A percentile compares a stretch with the other conserved stretches of the same genome.
Evolutionary conservation across 225 moss, liverwort and hornwort species (phyloP).

Genomic region (Pleurozium schreberi): DNA sequence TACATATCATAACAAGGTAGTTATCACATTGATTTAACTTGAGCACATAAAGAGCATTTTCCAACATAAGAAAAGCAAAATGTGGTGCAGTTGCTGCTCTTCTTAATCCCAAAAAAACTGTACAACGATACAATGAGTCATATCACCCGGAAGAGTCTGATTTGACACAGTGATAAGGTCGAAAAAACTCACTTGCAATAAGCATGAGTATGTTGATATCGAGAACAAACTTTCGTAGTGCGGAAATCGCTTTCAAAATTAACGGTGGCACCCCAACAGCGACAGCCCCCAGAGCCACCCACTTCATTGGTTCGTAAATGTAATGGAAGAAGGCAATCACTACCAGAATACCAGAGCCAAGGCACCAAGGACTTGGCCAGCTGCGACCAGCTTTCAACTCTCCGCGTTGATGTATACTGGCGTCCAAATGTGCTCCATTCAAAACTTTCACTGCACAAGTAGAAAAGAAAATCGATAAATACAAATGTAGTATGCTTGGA

Average conservation of each 20-base stretch:
- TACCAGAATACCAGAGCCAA: slow-evolving; percentile 68
- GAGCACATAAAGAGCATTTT: not conserved
- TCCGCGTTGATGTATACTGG: slow-evolving; percentile 75
- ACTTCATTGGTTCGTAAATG: slow-evolving; percentile 56
- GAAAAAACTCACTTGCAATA: slow-evolving; percentile 54
- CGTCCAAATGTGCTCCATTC: slow-evolving; percentile 87
- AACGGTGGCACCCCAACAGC: slow-evolving; percentile 72
- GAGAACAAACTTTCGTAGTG: slow-evolving; percentile 49
- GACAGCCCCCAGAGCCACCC: slow-evolving; percentile 83
- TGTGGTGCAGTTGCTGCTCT: not conserved
- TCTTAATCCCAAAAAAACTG: not conserved
- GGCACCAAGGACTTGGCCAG: slow-evolving; percentile 91
- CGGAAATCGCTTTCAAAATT: slow-evolving; percentile 55
- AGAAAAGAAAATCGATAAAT: not conserved
- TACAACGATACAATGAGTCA: not conserved
- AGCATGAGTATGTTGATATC: slow-evolving; percentile 95
- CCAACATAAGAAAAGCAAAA: not conserved
- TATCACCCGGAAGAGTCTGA: not conserved
- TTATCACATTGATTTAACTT: not conserved
- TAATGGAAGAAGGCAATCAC: slow-evolving; percentile 68
- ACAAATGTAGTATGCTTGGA: not conserved
- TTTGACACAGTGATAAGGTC: not conserved
- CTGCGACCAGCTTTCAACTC: slow-evolving; percentile 47
- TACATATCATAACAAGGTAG: not conserved
- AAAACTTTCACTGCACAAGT: slow-evolving; percentile 64